These are phyloP conservation scores for Hygrophorus pudorinus DNA, from an alignment of 768 basidiomycete genomes.

Conservation along the genomic window DNA sequence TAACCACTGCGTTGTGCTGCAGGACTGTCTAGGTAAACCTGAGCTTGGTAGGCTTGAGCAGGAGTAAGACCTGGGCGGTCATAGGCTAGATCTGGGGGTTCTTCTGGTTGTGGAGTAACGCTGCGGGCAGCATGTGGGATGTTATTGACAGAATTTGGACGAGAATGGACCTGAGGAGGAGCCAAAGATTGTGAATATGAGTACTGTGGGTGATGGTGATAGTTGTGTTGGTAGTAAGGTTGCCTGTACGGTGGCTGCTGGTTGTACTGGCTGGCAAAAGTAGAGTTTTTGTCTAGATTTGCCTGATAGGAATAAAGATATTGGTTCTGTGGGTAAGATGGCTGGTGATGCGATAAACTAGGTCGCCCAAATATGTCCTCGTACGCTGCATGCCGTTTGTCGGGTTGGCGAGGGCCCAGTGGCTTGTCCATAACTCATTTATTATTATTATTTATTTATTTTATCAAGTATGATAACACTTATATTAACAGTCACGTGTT, in stretches of 20 bases:
- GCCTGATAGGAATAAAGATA: conserved; percentile 22
- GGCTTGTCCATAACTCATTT: conserved; percentile 31
- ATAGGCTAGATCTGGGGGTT: conserved; percentile 36
- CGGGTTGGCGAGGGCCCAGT: conserved; percentile 50
- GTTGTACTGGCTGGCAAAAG: conserved; percentile 12
- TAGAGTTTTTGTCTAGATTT: conserved; percentile 29
- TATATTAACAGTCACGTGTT: no score
- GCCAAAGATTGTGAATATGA: conserved; percentile 22
- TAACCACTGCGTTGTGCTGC: conserved; percentile 19
- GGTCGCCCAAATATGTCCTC: conserved; percentile 84
- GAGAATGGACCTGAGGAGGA: conserved; percentile 29
- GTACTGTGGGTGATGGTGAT: conserved; percentile 17
- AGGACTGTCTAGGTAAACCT: conserved; percentile 47
- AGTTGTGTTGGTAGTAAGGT: conserved; percentile 24
- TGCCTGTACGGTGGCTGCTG: conserved; percentile 24
- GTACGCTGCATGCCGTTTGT: conserved; percentile 76
- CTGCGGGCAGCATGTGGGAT: conserved; percentile 30
- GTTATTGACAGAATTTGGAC: conserved; percentile 42
- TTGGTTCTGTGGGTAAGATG: conserved; percentile 10
- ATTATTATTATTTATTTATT: no score
- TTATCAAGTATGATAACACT: no score
- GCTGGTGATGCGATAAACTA: conserved; percentile 41
- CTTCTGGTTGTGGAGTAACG: conserved; percentile 37
- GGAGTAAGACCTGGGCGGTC: conserved; percentile 56
- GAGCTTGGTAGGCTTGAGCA: conserved; percentile 75